Evolutionary conservation across 352 stramenopile species (phyloP), one percentile per base, ranked within the genome.

Genomic region (Phytophthora agathidicida): DNA sequence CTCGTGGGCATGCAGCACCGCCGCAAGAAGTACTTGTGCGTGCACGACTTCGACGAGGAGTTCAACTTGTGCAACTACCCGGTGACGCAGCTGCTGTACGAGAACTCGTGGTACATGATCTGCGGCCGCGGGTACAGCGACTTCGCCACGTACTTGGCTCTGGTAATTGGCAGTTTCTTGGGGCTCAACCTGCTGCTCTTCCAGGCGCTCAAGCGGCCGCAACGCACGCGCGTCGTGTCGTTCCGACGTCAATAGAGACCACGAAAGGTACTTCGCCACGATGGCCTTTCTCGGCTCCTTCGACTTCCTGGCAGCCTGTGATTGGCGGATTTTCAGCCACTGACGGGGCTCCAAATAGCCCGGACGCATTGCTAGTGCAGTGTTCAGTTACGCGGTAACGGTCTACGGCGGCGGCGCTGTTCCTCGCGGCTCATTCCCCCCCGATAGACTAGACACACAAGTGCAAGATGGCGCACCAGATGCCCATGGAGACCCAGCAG

Each of bases 81-180:
- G 0, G 59, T 88, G 50, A 75, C 78, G n/a, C 82, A 92, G 60
- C 52, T 92, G 60, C 57, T 77, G 35, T 83, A 83, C 43, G 73
- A 91, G 48, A 77, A 93, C 47, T 81, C 75, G 38, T 92, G 81
- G 83, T 94, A 93, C 67, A 91, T 89, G 75, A 88, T 94, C 61
- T 94, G 85, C 68, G 85, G 85, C 20, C 81, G 82, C 31, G 68
- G 73, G 39, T 93, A 92, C 71, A 60, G 36, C 30, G 68, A 79
- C 41, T 86, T 75, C 23, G 41, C 67, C 23, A 85, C 80, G 17
- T 91, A 88, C 60, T 55, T 83, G 31, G 66, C 61, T 13, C 44
- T 89, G 14, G 70, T 83, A 24, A 43, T 87, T 5, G 64, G 73
- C 41, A 54, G 60, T 50, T 65, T 80, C 17, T 45, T 83, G 27